Conservation (phyloP, 2,329 filamentous ascomycete genomes). For the Xylariaceae sp. region DNA sequence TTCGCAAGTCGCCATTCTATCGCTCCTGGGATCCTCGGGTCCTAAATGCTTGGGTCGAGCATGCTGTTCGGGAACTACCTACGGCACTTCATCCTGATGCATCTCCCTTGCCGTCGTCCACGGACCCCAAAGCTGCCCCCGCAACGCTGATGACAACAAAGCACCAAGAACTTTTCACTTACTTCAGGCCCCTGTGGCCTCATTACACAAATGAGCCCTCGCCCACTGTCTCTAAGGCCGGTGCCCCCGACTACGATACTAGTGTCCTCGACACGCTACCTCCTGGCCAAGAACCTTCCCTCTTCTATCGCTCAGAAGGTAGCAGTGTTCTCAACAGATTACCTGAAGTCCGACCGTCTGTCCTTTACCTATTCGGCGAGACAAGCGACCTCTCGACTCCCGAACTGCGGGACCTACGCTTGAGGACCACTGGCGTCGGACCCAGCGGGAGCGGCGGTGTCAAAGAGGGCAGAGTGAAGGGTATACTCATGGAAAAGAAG, state of each 20-base stretch:
- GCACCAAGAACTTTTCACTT: constrained; percentile 84
- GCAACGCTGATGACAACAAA: constrained; percentile 80
- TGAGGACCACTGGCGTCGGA: constrained; percentile 62
- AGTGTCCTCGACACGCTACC: constrained; percentile 35
- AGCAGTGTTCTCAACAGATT: constrained; percentile 55
- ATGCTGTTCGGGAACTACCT: constrained; percentile 74
- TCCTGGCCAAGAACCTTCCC: constrained; percentile 36
- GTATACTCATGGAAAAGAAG: constrained; percentile 59
- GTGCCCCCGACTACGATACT: constrained; percentile 46
- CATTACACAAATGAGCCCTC: constrained; percentile 41
- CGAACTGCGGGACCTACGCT: constrained; percentile 53
- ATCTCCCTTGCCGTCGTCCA: constrained; percentile 24
- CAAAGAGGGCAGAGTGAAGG: constrained; percentile 63
- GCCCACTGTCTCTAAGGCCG: constrained; percentile 26
- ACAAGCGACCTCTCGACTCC: constrained; percentile 55
- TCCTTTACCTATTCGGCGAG: constrained; percentile 68
- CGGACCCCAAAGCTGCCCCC: constrained; percentile 37
- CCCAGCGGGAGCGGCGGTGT: constrained; percentile 66
- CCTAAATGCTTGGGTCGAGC: constrained; percentile 67
- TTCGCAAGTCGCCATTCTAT: constrained; percentile 73
- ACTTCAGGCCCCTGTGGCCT: constrained; percentile 59
- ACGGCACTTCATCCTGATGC: constrained; percentile 53
- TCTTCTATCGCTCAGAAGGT: constrained; percentile 68
- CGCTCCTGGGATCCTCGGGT: constrained; percentile 78
- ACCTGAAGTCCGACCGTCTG: constrained; percentile 59